Base-by-base conservation (phyloP, 768 basidiomycete genomes). In the Dentipellis sp. region DNA sequence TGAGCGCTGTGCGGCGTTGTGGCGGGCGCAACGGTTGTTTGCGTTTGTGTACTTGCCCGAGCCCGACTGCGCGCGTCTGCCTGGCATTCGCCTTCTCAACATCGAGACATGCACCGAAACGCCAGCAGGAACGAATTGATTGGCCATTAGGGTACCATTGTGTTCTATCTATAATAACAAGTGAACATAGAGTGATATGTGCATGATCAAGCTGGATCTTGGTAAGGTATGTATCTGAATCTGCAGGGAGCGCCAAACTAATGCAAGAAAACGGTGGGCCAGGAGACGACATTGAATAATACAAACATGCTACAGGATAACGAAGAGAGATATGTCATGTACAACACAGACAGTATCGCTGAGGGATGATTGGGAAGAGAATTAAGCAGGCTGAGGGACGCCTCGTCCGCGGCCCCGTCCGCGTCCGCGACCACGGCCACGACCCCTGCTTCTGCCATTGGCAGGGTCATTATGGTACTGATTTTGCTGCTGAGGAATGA, bases 401-500 rank as follows among this genome's bases (percentile, higher is more conserved):
- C 69, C 68, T 35, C 67, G 68, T 19, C 73, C 71, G 50, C 70
- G 70, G 50, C 70, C 71, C 39, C 69, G 65, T 8, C 70, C 73
- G 22, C 73, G 66, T 7, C 74, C 74, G 29, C 73, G 68, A 74
- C 38, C 76, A 68, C 16, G n/a, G 14, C 72, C 72, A 7, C 68
- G 68, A n/a, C 60, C 62, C 35, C 56, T 49, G 29, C 29, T 6
- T 29, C 29, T 29, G 29, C 6, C 6, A 6, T 29, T 29, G 6
- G 29, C 6, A 6, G 29, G 29, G 6, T 29, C 29, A 29, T 29
- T 3, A 29, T 29, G 6, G 29, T 29, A 29, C 6, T 29, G 29
- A 29, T 29, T 29, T 29, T 29, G 29, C 6, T 29, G 29, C 29
- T 29, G 29, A 29, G 6, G 29, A 6, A 6, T 6, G 29, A 6